Percentiles rank a stretch among this genome's conserved stretches.
Conservation (phyloP, 2,329 filamentous ascomycete species). For the Rugonectria rugulosa region DNA sequence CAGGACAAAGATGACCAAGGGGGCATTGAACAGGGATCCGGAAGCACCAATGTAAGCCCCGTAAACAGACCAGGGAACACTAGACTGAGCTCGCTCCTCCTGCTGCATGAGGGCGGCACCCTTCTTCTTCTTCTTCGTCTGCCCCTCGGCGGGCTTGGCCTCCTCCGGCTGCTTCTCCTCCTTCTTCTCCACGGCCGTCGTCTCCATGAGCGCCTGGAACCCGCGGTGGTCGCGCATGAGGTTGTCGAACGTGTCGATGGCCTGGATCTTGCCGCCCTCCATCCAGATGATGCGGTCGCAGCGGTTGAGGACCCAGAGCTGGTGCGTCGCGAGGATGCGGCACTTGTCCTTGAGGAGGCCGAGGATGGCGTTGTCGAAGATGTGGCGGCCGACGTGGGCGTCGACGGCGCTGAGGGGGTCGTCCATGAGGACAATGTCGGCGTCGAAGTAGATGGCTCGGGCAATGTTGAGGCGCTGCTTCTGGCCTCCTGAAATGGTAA, state of each 20-base stretch:
- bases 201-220: constrained; percentile 86
- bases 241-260: constrained; percentile 88
- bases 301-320: constrained; percentile 88
- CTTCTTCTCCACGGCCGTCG: constrained; percentile 75
- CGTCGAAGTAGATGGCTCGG: constrained; percentile 75
- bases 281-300: constrained; percentile 95
- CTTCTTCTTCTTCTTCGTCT: constrained; percentile 67
- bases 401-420: constrained; percentile 75
- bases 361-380: constrained; percentile 94
- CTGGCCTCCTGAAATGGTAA: constrained; percentile 94
- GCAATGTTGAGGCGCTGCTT: constrained; percentile 97
- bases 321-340: constrained; percentile 90
- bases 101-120: constrained; percentile 73
- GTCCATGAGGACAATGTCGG: constrained; percentile 73
- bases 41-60: constrained; percentile 78
- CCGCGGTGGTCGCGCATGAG: constrained; percentile 80
- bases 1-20: constrained; percentile 69
- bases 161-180: constrained; percentile 57
- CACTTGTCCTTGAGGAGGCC: constrained; percentile 90
- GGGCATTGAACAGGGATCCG: constrained; percentile 73
- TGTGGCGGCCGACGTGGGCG: constrained; percentile 73
- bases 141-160: constrained; percentile 46
- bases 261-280: constrained; percentile 83
- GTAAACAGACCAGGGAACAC: constrained; percentile 84
- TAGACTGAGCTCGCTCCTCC: constrained; percentile 74